Evolutionary conservation across 2,329 filamentous ascomycete genomes (phyloP), one percentile per base, ranked within the genome.

Genomic region (Diaporthe capsici): DNA sequence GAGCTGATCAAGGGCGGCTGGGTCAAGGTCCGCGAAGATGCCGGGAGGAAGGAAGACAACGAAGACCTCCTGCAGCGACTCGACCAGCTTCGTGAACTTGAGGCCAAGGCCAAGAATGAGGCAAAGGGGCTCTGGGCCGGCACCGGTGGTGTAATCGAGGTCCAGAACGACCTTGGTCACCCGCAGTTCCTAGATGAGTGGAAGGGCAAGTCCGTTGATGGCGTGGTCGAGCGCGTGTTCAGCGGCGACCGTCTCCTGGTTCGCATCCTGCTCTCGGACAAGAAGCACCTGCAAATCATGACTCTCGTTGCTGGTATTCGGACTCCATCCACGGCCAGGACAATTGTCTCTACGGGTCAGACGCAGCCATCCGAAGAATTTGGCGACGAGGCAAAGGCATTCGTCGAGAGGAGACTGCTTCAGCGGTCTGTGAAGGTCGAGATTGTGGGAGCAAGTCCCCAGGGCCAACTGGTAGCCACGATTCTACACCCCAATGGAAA

Each of bases 21-120:
- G 95, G 87, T 95, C 78, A 98, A 97, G 86, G 90, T 99, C 76
- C 92, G 97, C 78, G 97, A 99, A 81, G 97, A 99, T 84, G 96
- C 96, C 76, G 96, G 95, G 77, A 93, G 94, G 79, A 97, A 96
- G 82, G 96, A 98, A 79, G 95, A 98, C 76, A 92, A 93, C 2
- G 94, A 97, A 75, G 93, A 95, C 71, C 89, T 93, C 12, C 88
- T 90, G 39, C 86, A 92, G 78, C 90, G 94, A 76, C 88, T 99
- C 34, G 94, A 97, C 80, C 93, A 92, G 80, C 90, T 99, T 76
- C 93, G 95, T 79, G 89, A 89, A 65, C 87, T 96, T 47, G 96
- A 98, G 85, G 88, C 90, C 58, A 90, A 94, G 79, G 97, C 97
- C 76, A 95, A 92, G 84, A 88, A 90, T 72, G 94, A 95, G 79